Evolutionary conservation across 2,329 filamentous ascomycete genomes (phyloP).

Genomic region (Colletotrichum limetticola): DNA sequence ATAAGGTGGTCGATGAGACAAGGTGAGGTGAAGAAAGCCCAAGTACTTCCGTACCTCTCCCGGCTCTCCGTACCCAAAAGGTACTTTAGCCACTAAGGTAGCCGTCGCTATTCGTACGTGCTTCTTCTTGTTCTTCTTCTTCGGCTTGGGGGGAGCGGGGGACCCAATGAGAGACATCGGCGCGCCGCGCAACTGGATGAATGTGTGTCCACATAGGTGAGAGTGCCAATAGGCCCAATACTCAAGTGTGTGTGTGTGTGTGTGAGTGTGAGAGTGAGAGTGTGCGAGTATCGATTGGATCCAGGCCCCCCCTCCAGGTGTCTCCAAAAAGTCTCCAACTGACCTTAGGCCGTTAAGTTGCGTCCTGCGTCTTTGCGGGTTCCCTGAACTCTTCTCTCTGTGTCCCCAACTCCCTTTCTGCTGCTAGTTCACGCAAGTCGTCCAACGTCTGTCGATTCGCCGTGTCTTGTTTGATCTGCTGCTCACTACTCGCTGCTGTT

Average conservation of each 20-base stretch:
- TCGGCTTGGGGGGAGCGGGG: background rate
- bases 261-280: background rate
- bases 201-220: background rate
- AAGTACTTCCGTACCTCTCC: too few species aligned
- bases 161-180: background rate
- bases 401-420: background rate
- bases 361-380: constrained; percentile 13
- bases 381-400: background rate
- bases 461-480: background rate
- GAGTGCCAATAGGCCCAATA: background rate
- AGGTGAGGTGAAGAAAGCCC: background rate
- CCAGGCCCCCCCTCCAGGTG: background rate
- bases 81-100: background rate
- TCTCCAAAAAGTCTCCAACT: constrained; percentile 3
- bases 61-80: background rate
- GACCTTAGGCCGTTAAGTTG: constrained; percentile 4
- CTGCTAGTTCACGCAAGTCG: background rate
- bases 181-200: background rate
- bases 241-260: background rate
- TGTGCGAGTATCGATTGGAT: background rate
- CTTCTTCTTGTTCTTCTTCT: background rate
- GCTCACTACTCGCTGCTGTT: background rate
- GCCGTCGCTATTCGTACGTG: background rate
- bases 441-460: background rate
- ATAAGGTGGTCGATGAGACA: constrained; percentile 23